A percentile compares a stretch with the other conserved stretches of the same genome.
Conservation (phyloP, 148 eudicot genomes). For the Fagopyrum tataricum region DNA sequence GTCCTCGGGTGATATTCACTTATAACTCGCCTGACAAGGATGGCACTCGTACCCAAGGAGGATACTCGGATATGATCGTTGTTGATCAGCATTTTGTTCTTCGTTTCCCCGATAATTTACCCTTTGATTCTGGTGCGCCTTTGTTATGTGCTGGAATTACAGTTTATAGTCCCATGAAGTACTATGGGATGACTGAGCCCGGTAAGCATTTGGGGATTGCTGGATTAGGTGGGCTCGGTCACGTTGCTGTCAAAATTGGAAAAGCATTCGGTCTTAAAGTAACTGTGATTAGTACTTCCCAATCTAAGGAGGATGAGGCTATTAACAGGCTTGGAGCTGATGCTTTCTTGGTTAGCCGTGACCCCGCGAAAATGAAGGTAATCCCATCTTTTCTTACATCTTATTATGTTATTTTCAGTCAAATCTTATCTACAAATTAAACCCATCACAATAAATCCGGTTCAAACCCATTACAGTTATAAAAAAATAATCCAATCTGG, state of each 20-base stretch:
- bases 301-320: slow-evolving; percentile 49
- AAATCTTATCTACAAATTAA: too few relatives aligned
- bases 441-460: too few relatives aligned
- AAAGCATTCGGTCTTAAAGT: slow-evolving; percentile 70
- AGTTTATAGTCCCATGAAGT: slow-evolving; percentile 66
- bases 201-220: slow-evolving; percentile 74
- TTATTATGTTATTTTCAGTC: not conserved
- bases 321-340: slow-evolving; percentile 54
- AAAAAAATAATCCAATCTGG: too few relatives aligned
- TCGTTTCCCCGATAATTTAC: slow-evolving; percentile 44
- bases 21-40: slow-evolving; percentile 34
- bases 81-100: slow-evolving; percentile 50
- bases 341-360: slow-evolving; percentile 51
- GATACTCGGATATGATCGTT: slow-evolving; percentile 20
- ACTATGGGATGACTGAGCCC: slow-evolving; percentile 51
- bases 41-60: slow-evolving; percentile 19
- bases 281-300: slow-evolving; percentile 61
- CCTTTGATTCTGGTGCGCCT: slow-evolving; percentile 51
- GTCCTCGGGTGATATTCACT: slow-evolving; percentile 35
- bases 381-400: not conserved
- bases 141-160: slow-evolving; percentile 68
- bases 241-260: slow-evolving; percentile 64
- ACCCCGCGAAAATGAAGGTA: slow-evolving; percentile 51
- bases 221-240: slow-evolving; percentile 78
- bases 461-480: too few relatives aligned